Percentiles rank a stretch among this genome's conserved stretches.
Evolutionary conservation across 768 basidiomycete species (phyloP).

Genomic region (Pleurotus cornucopiae): DNA sequence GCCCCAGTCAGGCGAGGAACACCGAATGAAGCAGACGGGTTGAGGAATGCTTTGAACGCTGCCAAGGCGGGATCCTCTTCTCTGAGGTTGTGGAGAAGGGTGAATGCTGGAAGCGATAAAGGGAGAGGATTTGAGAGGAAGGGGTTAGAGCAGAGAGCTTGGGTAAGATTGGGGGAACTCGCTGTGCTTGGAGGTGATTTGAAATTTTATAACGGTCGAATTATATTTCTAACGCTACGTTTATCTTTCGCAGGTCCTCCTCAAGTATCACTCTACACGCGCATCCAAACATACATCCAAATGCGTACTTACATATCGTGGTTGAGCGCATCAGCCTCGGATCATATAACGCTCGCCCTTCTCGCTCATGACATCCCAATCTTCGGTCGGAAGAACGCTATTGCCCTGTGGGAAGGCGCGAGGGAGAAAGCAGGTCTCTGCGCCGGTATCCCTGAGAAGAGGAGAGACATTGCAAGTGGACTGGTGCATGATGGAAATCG

Average conservation of each 20-base stretch:
- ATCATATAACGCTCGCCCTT: conserved; percentile 57
- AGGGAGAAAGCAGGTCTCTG: conserved; percentile 10
- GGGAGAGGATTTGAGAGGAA: conserved; percentile 28
- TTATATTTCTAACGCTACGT: background rate
- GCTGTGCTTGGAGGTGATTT: conserved; percentile 16
- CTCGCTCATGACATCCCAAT: conserved; percentile 31
- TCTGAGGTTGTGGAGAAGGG: conserved; percentile 8
- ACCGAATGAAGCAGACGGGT: conserved; percentile 29
- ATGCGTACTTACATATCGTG: conserved; percentile 39
- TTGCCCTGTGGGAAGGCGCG: conserved; percentile 13
- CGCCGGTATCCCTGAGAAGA: conserved; percentile 7
- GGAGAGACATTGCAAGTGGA: conserved; percentile 21
- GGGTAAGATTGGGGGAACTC: conserved; percentile 49
- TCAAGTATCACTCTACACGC: conserved; percentile 29
- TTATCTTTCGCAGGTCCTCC: conserved; percentile 14
- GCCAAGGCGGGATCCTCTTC: conserved; percentile 10
- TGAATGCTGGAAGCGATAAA: conserved; percentile 15
- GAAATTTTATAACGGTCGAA: background rate
- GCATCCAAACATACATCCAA: conserved; percentile 52
- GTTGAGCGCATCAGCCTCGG: conserved; percentile 35
- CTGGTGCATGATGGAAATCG: conserved; percentile 16
- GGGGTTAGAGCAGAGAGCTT: conserved; percentile 42
- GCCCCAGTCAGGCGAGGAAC: conserved; percentile 26
- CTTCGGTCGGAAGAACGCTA: conserved; percentile 7
- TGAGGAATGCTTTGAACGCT: conserved; percentile 32